Percentiles rank a stretch among this genome's conserved stretches.
Conservation (phyloP, 139 green algal species). For the Astrephomene gubernaculifera region DNA sequence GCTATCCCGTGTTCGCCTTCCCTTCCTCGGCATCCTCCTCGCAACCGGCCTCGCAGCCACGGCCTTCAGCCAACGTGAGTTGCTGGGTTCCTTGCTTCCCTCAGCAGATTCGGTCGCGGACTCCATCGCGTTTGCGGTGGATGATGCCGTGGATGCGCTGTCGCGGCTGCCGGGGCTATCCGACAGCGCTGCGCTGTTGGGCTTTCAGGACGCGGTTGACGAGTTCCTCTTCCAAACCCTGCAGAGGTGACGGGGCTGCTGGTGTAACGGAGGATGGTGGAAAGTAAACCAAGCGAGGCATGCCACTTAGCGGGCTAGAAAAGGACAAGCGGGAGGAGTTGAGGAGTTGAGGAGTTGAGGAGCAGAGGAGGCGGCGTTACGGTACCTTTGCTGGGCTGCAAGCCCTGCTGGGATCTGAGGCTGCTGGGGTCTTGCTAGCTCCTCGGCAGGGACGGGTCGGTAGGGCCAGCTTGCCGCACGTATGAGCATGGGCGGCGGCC, state of each 20-base stretch:
- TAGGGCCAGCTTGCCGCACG: no score
- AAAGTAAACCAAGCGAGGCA: neutral
- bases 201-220: slow-evolving; percentile 30
- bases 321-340: neutral
- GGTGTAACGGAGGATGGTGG: neutral
- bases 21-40: slow-evolving; percentile 27
- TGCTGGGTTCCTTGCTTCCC: neutral
- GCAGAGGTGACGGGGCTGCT: slow-evolving; percentile 26
- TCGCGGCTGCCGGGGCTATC: neutral
- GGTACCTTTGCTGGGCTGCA: no score
- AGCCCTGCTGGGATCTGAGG: no score
- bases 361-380: no score
- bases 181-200: neutral
- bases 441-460: no score
- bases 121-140: neutral
- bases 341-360: no score
- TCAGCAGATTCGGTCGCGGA: slow-evolving; percentile 14
- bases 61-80: slow-evolving; percentile 22
- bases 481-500: no score
- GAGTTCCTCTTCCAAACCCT: slow-evolving; percentile 25
- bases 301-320: neutral
- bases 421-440: no score
- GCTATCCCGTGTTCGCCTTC: neutral
- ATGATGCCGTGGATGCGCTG: neutral
- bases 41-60: slow-evolving; percentile 4